Evolutionary conservation across 371 early-diverging fungal genomes (phyloP).

Genomic region (Rhizopus microsporus): DNA sequence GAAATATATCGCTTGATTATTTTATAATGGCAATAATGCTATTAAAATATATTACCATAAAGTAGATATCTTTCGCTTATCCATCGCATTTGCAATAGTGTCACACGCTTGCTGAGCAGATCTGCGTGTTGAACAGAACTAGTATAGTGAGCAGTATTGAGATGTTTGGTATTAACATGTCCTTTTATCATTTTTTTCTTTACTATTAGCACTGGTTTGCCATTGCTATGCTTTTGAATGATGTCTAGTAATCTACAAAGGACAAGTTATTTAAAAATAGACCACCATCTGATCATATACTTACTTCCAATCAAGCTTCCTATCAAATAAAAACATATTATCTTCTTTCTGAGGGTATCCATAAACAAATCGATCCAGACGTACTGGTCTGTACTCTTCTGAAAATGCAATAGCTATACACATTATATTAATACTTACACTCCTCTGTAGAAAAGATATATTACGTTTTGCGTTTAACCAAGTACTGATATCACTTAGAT

Average conservation of each 20-base stretch:
- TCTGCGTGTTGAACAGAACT: constrained; percentile 82
- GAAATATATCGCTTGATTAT: too few species aligned
- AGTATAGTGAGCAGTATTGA: neutral
- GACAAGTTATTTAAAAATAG: neutral
- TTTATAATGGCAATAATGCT: neutral
- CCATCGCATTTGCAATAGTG: constrained; percentile 42
- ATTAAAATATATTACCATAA: constrained; percentile 17
- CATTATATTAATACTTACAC: neutral
- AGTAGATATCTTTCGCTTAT: constrained; percentile 17
- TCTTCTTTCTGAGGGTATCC: constrained; percentile 45
- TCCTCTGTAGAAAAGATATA: neutral
- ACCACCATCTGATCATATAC: neutral
- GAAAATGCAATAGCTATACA: constrained; percentile 55
- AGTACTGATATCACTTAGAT: constrained; percentile 74
- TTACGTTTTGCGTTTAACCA: constrained; percentile 62
- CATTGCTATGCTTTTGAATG: constrained; percentile 54
- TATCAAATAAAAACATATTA: constrained; percentile 67
- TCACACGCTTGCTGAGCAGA: constrained; percentile 66
- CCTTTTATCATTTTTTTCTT: constrained; percentile 8
- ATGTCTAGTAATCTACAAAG: constrained; percentile 57
- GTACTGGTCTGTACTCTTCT: constrained; percentile 81
- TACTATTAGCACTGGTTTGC: constrained; percentile 70
- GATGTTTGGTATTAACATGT: neutral
- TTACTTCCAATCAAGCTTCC: constrained; percentile 67
- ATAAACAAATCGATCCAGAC: constrained; percentile 62